A percentile compares a stretch with the other conserved stretches of the same genome.
Conservation (phyloP, 169 alveolate species). For the Theileria sp. region DNA sequence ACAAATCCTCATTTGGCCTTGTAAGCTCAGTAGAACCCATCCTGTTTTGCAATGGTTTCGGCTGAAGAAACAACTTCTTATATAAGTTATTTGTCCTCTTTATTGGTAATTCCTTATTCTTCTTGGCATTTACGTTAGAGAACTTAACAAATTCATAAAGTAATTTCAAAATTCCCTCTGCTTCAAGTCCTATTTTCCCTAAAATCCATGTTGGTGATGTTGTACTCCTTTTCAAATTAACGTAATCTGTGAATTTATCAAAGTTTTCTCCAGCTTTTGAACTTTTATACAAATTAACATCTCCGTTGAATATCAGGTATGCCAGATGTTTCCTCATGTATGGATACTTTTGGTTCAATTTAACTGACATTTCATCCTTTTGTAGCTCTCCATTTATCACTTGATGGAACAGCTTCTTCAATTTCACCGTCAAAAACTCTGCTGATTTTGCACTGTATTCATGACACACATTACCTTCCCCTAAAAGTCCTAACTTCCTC, state of each 20-base stretch:
- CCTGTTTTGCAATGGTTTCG: neutral
- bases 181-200: conserved; percentile 21
- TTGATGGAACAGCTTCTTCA: conserved; percentile 22
- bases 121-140: neutral
- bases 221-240: conserved; percentile 24
- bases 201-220: conserved; percentile 23
- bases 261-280: neutral
- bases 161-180: conserved; percentile 17
- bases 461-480: neutral
- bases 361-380: neutral
- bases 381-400: conserved; percentile 9
- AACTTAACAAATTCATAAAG: conserved; percentile 22
- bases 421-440: neutral
- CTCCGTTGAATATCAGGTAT: conserved; percentile 30
- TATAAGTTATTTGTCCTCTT: neutral
- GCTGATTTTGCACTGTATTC: neutral
- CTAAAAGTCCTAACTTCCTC: neutral
- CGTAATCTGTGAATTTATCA: neutral
- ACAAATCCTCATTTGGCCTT: conserved; percentile 1
- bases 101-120: neutral
- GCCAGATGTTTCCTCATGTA: conserved; percentile 45
- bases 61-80: neutral
- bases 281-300: neutral
- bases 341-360: conserved; percentile 15
- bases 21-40: neutral